Conservation (phyloP, 2,329 filamentous ascomycete species). For the Pezicula neosporulosa region DNA sequence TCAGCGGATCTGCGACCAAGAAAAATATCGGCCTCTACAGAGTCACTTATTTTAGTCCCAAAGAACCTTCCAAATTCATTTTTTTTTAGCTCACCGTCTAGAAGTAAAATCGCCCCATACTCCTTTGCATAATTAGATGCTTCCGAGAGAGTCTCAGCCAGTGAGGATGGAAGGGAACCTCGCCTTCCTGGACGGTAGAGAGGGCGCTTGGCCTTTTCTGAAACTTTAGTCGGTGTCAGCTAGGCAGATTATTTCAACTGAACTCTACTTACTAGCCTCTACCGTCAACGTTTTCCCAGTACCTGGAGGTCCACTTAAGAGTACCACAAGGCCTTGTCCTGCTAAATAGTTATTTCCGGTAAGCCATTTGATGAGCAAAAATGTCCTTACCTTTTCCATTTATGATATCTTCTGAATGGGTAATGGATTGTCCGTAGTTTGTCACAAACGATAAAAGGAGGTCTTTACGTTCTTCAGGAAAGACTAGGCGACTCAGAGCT, state of each 20-base stretch:
- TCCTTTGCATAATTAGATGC: too few species aligned
- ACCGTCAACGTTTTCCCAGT: neutral
- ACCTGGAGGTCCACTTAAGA: neutral
- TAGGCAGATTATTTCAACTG: neutral
- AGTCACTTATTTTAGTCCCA: too few species aligned
- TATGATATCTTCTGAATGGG: slow-evolving; percentile 17
- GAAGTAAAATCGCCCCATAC: too few species aligned
- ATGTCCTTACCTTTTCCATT: slow-evolving; percentile 33
- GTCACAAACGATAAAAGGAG: slow-evolving; percentile 45
- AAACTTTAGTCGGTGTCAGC: slow-evolving; percentile 1
- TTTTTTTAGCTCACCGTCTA: too few species aligned
- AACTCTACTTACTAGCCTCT: neutral
- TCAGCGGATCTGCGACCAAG: too few species aligned
- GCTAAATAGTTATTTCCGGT: too few species aligned
- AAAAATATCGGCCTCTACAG: too few species aligned
- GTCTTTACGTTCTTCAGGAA: slow-evolving; percentile 44
- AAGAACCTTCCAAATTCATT: too few species aligned
- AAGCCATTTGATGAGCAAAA: neutral
- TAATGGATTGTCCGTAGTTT: slow-evolving; percentile 31
- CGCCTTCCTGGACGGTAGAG: too few species aligned
- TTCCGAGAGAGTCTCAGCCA: too few species aligned
- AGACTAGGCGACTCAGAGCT: slow-evolving; percentile 43
- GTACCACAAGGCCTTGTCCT: slow-evolving; percentile 8
- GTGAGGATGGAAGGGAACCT: too few species aligned
- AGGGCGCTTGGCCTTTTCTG: slow-evolving; percentile 7